Evolutionary conservation across 2,329 filamentous ascomycete genomes (phyloP).

Genomic region (Teratosphaeria pseudoeucalypti): DNA sequence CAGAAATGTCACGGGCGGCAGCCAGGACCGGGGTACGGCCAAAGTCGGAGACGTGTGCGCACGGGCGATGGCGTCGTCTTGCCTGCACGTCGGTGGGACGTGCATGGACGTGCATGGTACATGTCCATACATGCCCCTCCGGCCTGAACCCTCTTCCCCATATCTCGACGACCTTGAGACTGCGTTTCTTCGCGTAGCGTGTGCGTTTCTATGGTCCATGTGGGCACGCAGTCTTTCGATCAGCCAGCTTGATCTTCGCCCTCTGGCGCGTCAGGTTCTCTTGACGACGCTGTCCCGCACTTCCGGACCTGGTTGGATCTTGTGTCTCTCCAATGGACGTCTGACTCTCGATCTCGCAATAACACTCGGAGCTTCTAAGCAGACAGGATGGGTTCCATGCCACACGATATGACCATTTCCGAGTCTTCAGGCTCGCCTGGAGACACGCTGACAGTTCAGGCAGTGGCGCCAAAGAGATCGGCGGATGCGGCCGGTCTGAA

Average conservation of each 20-base stretch:
- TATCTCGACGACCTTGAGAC: not conserved
- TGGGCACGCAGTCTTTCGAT: not conserved
- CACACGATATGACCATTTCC: constrained; percentile 14
- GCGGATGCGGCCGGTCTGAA: constrained; percentile 46
- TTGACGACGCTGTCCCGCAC: not conserved
- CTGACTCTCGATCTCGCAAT: not conserved
- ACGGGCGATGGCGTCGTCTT: not conserved
- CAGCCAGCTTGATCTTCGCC: not conserved
- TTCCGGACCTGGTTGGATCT: not conserved
- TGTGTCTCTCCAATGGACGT: not conserved
- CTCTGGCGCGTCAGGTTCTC: not conserved
- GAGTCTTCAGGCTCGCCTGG: constrained; percentile 22
- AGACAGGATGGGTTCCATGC: constrained; percentile 13
- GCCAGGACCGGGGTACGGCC: not conserved
- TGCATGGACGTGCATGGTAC: constrained; percentile 2
- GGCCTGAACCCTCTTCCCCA: not conserved
- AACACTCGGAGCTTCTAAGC: not conserved
- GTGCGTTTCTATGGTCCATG: not conserved
- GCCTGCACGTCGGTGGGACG: not conserved
- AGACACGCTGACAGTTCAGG: constrained; percentile 14
- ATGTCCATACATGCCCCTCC: constrained; percentile 1
- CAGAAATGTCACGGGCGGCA: not conserved
- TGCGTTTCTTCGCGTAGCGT: not conserved
- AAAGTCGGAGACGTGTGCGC: not conserved
- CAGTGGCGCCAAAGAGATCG: constrained; percentile 41